phyloP scores from a whole-genome alignment of 495 filamentous ascomycete species.

The Trichoderma asperelloides region DNA sequence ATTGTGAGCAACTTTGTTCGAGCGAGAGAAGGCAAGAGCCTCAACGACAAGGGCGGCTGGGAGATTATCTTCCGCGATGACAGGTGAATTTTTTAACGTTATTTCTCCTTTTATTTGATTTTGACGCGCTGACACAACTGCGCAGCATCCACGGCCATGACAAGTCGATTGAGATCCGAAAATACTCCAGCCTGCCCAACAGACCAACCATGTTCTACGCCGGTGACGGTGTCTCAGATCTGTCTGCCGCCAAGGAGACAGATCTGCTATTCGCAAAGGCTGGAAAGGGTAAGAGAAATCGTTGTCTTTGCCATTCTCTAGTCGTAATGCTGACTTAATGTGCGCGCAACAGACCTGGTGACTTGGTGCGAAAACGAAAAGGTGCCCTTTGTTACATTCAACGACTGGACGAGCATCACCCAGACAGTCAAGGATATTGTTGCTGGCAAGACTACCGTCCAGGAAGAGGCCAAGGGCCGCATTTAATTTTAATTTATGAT shows the following conservation, averaged over 20 bases:
- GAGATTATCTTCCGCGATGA: constrained; percentile 80
- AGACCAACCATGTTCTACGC: constrained; percentile 79
- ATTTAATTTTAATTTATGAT: background rate
- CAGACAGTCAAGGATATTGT: constrained; percentile 66
- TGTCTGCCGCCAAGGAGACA: constrained; percentile 80
- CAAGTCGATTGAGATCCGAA: constrained; percentile 80
- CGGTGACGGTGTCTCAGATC: constrained; percentile 82
- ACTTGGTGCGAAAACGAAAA: constrained; percentile 69
- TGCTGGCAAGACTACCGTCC: constrained; percentile 42
- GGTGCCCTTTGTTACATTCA: constrained; percentile 73
- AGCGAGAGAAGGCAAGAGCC: constrained; percentile 49
- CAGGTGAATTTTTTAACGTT: constrained; percentile 38
- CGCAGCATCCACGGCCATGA: constrained; percentile 86
- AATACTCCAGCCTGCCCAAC: constrained; percentile 64
- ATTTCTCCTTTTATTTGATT: background rate
- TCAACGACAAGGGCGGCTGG: constrained; percentile 76
- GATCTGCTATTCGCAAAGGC: constrained; percentile 87
- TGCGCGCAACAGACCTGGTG: constrained; percentile 54
- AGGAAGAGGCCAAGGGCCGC: constrained; percentile 31
- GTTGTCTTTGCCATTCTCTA: constrained; percentile 7
- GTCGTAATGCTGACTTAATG: background rate
- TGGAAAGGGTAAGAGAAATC: constrained; percentile 56
- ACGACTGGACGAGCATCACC: constrained; percentile 68
- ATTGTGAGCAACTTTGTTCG: constrained; percentile 80
- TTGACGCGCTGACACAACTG: background rate